Evolutionary conservation across 805 yeast species (phyloP), one percentile per base, ranked within the genome.

Genomic region (Candida ipomoeae): DNA sequence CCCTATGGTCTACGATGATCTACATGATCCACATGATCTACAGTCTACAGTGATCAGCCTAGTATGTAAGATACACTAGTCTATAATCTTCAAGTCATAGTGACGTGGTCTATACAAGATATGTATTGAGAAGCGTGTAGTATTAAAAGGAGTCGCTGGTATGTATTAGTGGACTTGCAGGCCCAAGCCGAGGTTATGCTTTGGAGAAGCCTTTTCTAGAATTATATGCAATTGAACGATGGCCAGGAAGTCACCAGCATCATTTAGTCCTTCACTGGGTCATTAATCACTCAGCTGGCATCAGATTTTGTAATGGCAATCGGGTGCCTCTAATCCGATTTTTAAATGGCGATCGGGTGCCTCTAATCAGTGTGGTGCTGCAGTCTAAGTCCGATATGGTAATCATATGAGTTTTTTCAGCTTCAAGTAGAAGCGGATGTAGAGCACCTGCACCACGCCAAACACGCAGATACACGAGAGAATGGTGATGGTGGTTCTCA

Each of bases 361-460:
- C 29, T 26, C 29, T 26, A 8, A 10, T 6, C 26, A 33, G 17
- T 34, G 2, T 10, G 11, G 29, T 10, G 11, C 29, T 10, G 29
- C 29, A 26, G 15, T n/a, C 10, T 7, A 14, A 34, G 18, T 34
- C 29, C 11, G 11, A 26, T 26, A 26, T 26, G 11, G 3, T 3
- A 0, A 11, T 54, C 63, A 63, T 32, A 63, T 52, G 29, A 63
- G 42, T 44, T 54, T 64, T 44, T 55, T 63, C 45, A 60, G 64
- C 51, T 62, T 65, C 53, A 72, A 64, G 48, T 59, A 68, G 44
- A 61, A 60, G 44, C 62, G 60, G 53, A 66, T 58, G 50, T 69
- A 70, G 40, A 67, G 44, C 26, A 65, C 46, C 50, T 73, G 77
- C 20, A 58, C 46, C 14, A 63, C 13, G 1, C 76, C 75, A 55